These are phyloP conservation scores for Suhomyces ambrosiae DNA, from an alignment of 1,139 yeast genomes.

Conservation along the genomic window DNA sequence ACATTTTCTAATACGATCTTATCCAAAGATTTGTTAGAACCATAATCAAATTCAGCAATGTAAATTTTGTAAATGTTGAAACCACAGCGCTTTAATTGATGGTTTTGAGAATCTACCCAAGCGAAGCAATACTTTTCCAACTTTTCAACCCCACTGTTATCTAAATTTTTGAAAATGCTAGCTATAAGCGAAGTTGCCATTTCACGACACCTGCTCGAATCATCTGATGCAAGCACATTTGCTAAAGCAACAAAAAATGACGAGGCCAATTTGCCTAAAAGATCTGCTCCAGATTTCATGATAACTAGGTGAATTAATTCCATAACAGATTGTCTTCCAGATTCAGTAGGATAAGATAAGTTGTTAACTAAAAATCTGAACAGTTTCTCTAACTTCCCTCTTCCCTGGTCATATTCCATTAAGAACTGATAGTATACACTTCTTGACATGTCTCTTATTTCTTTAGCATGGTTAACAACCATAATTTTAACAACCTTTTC, in stretches of 20 bases:
- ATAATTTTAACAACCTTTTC: slow-evolving; percentile 79
- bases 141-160: slow-evolving; percentile 39
- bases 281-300: slow-evolving; percentile 62
- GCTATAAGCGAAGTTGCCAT: slow-evolving; percentile 71
- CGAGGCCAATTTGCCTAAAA: slow-evolving; percentile 62
- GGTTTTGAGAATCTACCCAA: slow-evolving; percentile 66
- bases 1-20: slow-evolving; percentile 40
- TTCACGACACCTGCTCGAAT: slow-evolving; percentile 79
- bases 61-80: slow-evolving; percentile 71
- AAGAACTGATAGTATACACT: slow-evolving; percentile 81
- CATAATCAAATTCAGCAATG: slow-evolving; percentile 52
- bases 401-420: slow-evolving; percentile 94
- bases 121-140: slow-evolving; percentile 62
- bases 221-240: slow-evolving; percentile 77
- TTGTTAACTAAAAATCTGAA: slow-evolving; percentile 82
- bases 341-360: slow-evolving; percentile 79
- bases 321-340: slow-evolving; percentile 90
- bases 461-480: slow-evolving; percentile 86
- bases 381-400: slow-evolving; percentile 80
- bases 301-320: slow-evolving; percentile 77
- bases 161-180: slow-evolving; percentile 56
- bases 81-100: slow-evolving; percentile 71
- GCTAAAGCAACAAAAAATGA: slow-evolving; percentile 85
- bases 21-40: slow-evolving; percentile 39
- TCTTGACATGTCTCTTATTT: slow-evolving; percentile 84